Percentiles rank a stretch among this genome's conserved stretches.
Conservation (phyloP, 345 rosid genomes). For the Arabis hirsuta region DNA sequence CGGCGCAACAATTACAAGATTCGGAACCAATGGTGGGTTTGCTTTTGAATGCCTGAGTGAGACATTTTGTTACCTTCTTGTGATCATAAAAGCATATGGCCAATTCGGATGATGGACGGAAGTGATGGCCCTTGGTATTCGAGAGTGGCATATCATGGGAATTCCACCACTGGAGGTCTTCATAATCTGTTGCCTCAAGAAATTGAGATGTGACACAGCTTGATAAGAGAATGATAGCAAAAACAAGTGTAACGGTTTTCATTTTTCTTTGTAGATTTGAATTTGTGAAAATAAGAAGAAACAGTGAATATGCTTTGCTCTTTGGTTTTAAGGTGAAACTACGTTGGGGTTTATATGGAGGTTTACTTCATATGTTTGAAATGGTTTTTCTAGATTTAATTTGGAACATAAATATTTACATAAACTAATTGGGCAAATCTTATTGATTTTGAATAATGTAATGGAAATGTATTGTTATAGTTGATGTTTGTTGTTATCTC, state of each 20-base stretch:
- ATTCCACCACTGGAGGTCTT: not conserved
- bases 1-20: not conserved
- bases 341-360: not conserved
- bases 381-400: not conserved
- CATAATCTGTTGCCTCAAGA: not conserved
- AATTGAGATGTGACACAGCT: conserved; percentile 24
- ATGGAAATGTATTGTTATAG: not conserved
- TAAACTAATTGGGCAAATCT: not conserved
- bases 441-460: too few species aligned
- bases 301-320: not conserved
- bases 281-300: not conserved
- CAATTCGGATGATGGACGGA: conserved; percentile 1
- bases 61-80: conserved; percentile 6
- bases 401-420: not conserved
- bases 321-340: not conserved
- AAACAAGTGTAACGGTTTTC: conserved; percentile 3
- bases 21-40: not conserved
- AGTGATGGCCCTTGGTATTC: not conserved
- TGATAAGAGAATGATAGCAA: conserved; percentile 19
- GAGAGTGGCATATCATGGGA: not conserved
- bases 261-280: not conserved
- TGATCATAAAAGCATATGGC: conserved; percentile 6
- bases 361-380: not conserved
- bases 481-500: not conserved
- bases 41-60: not conserved